Evolutionary conservation across 371 early-diverging fungal species (phyloP).

Genomic region (Blastocladiella emersonii): DNA sequence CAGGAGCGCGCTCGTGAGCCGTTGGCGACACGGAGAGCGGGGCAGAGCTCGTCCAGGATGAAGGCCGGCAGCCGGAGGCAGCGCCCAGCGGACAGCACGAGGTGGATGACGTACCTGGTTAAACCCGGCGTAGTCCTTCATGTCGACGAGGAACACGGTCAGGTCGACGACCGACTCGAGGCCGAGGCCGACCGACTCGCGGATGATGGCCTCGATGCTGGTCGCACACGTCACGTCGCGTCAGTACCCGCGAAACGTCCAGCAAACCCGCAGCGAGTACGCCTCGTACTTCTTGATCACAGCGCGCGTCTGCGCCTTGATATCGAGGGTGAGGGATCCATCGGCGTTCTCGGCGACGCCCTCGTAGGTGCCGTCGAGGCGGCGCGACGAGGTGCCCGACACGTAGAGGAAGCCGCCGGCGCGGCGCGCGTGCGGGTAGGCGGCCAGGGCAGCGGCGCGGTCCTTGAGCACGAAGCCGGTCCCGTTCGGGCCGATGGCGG

Average conservation of each 20-base stretch:
- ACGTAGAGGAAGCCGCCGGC: constrained; percentile 39
- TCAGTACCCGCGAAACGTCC: no score
- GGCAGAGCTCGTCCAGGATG: neutral
- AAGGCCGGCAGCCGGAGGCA: neutral
- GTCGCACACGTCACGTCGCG: neutral
- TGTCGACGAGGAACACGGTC: constrained; percentile 50
- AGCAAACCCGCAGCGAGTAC: no score
- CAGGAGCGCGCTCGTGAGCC: no score
- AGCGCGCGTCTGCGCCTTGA: constrained; percentile 39
- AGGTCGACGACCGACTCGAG: constrained; percentile 43
- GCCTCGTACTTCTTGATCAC: constrained; percentile 40
- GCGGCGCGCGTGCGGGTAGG: constrained; percentile 48
- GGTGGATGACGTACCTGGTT: constrained; percentile 30
- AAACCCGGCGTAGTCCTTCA: constrained; percentile 45
- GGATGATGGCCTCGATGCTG: constrained; percentile 39
- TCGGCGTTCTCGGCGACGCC: constrained; percentile 28
- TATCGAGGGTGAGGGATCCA: constrained; percentile 38
- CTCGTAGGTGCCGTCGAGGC: constrained; percentile 42
- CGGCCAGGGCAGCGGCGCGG: constrained; percentile 44
- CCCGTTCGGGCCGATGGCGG: constrained; percentile 23
- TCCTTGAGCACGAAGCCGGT: constrained; percentile 26
- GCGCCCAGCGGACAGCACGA: neutral
- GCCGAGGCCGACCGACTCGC: constrained; percentile 24
- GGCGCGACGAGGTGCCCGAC: constrained; percentile 43
- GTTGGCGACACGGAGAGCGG: no score